phyloP scores from a whole-genome alignment of 1,139 yeast species.

The Arxiozyma heterogenica region DNA sequence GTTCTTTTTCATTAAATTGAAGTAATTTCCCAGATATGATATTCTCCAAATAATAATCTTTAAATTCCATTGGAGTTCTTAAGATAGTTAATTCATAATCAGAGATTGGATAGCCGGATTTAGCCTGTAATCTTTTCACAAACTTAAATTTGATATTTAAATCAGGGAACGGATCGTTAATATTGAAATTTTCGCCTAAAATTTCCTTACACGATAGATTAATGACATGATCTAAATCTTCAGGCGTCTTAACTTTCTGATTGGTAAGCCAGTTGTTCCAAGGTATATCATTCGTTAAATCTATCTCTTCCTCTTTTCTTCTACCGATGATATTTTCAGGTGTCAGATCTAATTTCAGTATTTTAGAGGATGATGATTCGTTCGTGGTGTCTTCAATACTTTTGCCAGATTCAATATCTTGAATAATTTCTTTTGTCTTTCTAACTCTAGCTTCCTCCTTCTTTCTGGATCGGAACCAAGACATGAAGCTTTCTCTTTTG shows the following conservation, averaged over 20 bases:
- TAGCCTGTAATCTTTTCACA: conserved; percentile 47
- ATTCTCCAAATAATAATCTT: conserved; percentile 36
- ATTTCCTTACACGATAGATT: conserved; percentile 20
- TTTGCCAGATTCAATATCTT: conserved; percentile 11
- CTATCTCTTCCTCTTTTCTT: conserved; percentile 4
- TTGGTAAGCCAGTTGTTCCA: conserved; percentile 33
- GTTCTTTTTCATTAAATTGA: conserved; percentile 56
- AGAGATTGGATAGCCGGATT: conserved; percentile 56
- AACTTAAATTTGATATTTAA: conserved; percentile 50
- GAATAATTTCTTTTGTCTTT: conserved; percentile 10
- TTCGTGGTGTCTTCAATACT: conserved; percentile 2
- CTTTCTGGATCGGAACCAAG: conserved; percentile 32
- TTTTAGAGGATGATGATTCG: conserved; percentile 1
- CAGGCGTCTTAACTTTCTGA: conserved; percentile 20
- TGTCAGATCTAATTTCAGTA: conserved; percentile 14
- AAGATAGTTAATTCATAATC: conserved; percentile 52
- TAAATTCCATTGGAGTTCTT: conserved; percentile 40
- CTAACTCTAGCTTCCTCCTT: conserved; percentile 5
- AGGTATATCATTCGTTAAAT: conserved; percentile 11
- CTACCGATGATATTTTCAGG: conserved; percentile 27
- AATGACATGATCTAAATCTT: conserved; percentile 25
- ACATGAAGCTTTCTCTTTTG: conserved; percentile 28
- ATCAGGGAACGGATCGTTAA: conserved; percentile 32
- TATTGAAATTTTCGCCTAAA: conserved; percentile 5
- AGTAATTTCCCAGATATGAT: conserved; percentile 37